Base-by-base conservation (phyloP, 495 filamentous ascomycete genomes). In the Chaetomidium leptoderma region DNA sequence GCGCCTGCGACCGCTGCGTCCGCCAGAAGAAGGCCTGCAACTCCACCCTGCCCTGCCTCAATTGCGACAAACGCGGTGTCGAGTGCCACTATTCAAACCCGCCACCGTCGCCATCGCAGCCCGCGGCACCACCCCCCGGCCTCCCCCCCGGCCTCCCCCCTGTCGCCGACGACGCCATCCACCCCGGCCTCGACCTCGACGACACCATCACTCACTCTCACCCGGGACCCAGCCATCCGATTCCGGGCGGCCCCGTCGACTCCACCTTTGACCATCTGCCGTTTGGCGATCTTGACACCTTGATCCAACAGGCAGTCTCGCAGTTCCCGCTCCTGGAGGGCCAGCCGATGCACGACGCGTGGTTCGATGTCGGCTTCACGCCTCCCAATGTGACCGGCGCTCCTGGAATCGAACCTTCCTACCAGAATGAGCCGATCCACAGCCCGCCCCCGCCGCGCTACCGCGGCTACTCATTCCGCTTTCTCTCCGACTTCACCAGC, bases 1-100 rank as follows among this genome's bases (percentile, higher is more conserved):
- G 65, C 21, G 63, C 67, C 29, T 70, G 67, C 30, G 65, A 70
- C 45, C 63, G 67, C 54, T 70, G 67, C 39, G 67, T 70, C 14
- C 62, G 65, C 50, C 65, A 67, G 51, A 70, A 70, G 52, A 70
- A 68, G 61, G 67, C 65, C 24, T 70, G 67, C 60, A 67, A 65
- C 60, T 66, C 65, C 13, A 35, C 43, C 30, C 65, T 68, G 44
- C 67, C 67, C 0, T 70, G 67, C 47, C 53, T 62, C 45, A 70
- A 68, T 55, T 70, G 67, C 52, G 61, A 60, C 40, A 60, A 58
- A 27, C 60, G 67, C 13, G 40, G 45, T 7, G 60, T 63, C 30
- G 53, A 57, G 46, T 70, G 67, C 47, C 23, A 54, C 33, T 70
- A 70, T 36, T 65, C 63, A 44, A 59, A 37, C 47, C 21, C 46